A percentile compares a stretch with the other conserved stretches of the same genome.
phyloP scores from a whole-genome alignment of 106 monocot species.

The Posidonia australis region DNA sequence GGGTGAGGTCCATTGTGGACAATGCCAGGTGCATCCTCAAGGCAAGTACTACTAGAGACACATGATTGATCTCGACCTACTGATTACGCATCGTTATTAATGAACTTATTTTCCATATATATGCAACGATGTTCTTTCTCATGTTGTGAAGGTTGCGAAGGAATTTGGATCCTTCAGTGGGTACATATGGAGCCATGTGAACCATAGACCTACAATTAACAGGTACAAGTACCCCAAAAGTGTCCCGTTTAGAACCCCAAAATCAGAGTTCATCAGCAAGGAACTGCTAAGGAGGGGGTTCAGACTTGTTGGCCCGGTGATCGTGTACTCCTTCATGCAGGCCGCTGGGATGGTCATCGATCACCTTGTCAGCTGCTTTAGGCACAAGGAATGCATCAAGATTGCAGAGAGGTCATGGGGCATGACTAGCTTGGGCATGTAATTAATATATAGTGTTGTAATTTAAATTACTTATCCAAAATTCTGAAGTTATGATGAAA shows the following conservation, averaged over 20 bases:
- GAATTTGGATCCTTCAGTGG: conserved; percentile 86
- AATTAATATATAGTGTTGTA: neutral
- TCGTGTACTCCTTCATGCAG: conserved; percentile 94
- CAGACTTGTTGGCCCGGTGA: conserved; percentile 63
- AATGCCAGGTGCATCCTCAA: conserved; percentile 76
- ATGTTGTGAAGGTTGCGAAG: conserved; percentile 35
- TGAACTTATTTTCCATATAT: too few relatives aligned
- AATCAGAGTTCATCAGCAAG: conserved; percentile 75
- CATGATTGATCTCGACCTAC: neutral
- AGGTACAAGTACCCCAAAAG: conserved; percentile 37
- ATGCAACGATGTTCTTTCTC: neutral
- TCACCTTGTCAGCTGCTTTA: conserved; percentile 62
- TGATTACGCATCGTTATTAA: neutral
- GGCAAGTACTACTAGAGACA: conserved; percentile 45
- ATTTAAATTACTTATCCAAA: neutral
- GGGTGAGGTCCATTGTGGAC: conserved; percentile 58
- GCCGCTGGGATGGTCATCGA: conserved; percentile 66
- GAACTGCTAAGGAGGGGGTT: conserved; percentile 74
- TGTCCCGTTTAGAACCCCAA: conserved; percentile 63
- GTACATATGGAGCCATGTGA: conserved; percentile 83
- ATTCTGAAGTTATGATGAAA: too few relatives aligned
- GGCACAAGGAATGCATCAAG: conserved; percentile 43
- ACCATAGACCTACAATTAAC: conserved; percentile 49
- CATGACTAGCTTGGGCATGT: conserved; percentile 31
- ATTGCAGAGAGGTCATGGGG: conserved; percentile 47